Evolutionary conservation across 257 asterid genomes (phyloP), one percentile per base, ranked within the genome.

Genomic region (Thymus mandschuricus): DNA sequence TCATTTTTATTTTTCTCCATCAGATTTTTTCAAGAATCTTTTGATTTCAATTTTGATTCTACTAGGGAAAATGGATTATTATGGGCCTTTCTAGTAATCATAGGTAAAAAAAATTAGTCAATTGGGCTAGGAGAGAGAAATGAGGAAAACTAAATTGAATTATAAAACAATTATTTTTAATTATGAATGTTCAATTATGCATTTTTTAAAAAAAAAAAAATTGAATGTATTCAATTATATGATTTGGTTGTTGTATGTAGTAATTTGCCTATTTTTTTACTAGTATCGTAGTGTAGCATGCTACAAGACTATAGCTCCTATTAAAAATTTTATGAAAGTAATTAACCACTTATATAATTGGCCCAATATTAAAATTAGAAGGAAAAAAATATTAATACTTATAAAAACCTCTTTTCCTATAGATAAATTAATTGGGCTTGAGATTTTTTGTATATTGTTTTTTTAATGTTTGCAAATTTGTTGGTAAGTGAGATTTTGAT

Each of bases 1-100:
- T 71, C 70, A 50, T 57, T 66, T 44, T 10, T 2, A 21, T 60
- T 5, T 33, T 67, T 52, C 9, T 35, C 78, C 71, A 15, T 51
- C 2, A 29, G 57, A 72, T 51, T 35, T 46, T 68, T 68, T 35
- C 68, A 3, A 38, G 4, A 9, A 13, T 76, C 58, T 61, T 41
- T 27, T 74, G 28, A 3, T 56, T 76, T 64, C 15, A 15, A 48
- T 11, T 9, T 69, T 45, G 45, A 62, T 45, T 35, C 8, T 48
- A 0, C 15, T 11, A 44, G 49, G 49, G 49, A 0, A 44, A 7
- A 11, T 5, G 12, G 9, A 7, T 38, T 38, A 38, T 38, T 44
- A 7, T 44, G 6, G 12, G 49, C 21, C 21, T 44, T 7, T 7
- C 49, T 44, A 44, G 49, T 44, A 44, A 44, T 44, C 8, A 11